Percentiles rank a stretch among this genome's conserved stretches.
phyloP scores from a whole-genome alignment of 106 monocot genomes.

The Platanthera guangdongensis region DNA sequence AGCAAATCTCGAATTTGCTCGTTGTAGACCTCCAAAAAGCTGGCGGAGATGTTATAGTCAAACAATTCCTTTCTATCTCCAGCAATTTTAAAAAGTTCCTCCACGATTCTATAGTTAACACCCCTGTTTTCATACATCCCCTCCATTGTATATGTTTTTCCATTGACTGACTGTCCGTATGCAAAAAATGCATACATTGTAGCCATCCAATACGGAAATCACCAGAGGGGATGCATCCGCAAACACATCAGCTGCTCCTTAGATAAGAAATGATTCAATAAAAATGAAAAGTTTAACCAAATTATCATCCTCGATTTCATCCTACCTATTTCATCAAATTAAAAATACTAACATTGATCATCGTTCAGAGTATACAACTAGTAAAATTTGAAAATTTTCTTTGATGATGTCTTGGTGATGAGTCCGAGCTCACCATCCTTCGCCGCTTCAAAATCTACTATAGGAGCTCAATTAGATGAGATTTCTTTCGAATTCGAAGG shows the following conservation, averaged over 20 bases:
- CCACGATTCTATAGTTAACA: conserved; percentile 81
- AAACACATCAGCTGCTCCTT: conserved; percentile 50
- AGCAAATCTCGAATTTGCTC: conserved; percentile 83
- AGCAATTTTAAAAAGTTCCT: conserved; percentile 65
- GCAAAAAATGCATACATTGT: conserved; percentile 93
- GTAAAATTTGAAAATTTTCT: conserved; percentile 75
- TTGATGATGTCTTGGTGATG: conserved; percentile 29
- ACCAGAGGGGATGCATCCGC: conserved; percentile 81
- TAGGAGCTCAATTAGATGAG: conserved; percentile 27
- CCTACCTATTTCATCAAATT: neutral
- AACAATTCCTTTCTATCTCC: conserved; percentile 55
- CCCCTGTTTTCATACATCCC: conserved; percentile 60
- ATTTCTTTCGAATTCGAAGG: conserved; percentile 62
- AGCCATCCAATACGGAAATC: conserved; percentile 75
- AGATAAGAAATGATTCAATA: neutral
- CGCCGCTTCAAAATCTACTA: conserved; percentile 68
- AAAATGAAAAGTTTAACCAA: neutral
- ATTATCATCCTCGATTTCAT: neutral
- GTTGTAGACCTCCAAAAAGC: conserved; percentile 89
- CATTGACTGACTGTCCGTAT: conserved; percentile 85
- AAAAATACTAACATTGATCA: conserved; percentile 39
- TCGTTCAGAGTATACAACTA: conserved; percentile 67
- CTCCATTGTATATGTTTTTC: conserved; percentile 91
- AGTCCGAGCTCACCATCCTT: conserved; percentile 73
- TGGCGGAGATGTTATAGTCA: conserved; percentile 59